Base-by-base conservation (phyloP, 768 basidiomycete species). In the Leccinum variicolor region DNA sequence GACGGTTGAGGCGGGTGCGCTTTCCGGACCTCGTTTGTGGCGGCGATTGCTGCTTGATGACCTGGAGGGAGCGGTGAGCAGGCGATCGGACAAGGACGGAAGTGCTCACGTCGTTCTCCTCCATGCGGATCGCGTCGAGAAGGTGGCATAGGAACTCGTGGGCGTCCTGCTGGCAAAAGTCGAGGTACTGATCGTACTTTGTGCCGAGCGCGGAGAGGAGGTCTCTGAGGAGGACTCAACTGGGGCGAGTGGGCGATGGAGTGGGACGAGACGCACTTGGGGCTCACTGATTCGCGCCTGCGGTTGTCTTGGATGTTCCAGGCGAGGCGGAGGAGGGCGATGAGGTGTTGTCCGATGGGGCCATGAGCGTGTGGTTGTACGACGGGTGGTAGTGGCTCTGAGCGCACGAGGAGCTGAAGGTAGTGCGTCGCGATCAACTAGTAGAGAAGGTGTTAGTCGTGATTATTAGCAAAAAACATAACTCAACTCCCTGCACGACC, bases 151-250 rank as follows among this genome's bases (percentile, higher is more conserved):
- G 74, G 60, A 96, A 88, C 75, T 98, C 95, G 70, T 97, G 95
- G 23, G 94, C 92, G 67, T 98, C 95, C 71, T 97, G 95, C 71
- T 98, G 95, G 8, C 90, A 85, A 70, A 94, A 95, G 67, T 95
- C 94, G 47, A 91, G 84, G 66, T 97, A 98, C 66, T 98, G 94
- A 62, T 94, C 92, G 69, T 95, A 90, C 73, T 96, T 97, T 63
- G 79, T 77, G 3, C 93, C 90, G 15, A 97, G 76, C 11, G 82
- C 79, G 28, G 77, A 69, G 17, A 96, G 74, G 41, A 96, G 66
- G 7, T 80, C 78, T 65, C 90, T 90, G 64, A 3, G 19, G 3
- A 6, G 6, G 45, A 34, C 25, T 55, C 14, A 48, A 46, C 31
- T 7, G 11, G 49, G 6, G 50, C 14, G 50, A 8, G 21, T 14